phyloP scores from a whole-genome alignment of 768 basidiomycete species.

The Suillus subaureus region DNA sequence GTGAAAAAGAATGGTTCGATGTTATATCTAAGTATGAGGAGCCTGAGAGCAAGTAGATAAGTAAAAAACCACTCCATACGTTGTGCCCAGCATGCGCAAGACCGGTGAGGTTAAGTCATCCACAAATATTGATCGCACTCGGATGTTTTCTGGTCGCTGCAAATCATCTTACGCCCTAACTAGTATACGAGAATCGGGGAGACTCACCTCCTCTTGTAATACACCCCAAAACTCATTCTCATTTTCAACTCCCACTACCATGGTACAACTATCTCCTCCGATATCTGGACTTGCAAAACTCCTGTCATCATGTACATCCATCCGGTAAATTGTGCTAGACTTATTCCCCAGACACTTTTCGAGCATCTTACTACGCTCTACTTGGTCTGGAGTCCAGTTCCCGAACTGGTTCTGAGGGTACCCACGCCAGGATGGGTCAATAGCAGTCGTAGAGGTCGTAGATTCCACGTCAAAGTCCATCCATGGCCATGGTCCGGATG shows the following conservation, averaged over 20 bases:
- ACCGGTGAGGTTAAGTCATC: constrained; percentile 52
- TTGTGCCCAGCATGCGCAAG: constrained; percentile 58
- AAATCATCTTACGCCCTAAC: constrained; percentile 11
- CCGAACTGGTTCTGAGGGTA: constrained; percentile 34
- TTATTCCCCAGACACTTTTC: constrained; percentile 16
- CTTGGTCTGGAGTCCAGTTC: constrained; percentile 35
- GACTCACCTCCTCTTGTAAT: constrained; percentile 38
- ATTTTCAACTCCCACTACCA: constrained; percentile 14
- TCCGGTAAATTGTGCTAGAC: constrained; percentile 24
- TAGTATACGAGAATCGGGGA: not conserved
- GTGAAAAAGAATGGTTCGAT: constrained; percentile 70
- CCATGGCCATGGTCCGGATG: constrained; percentile 39
- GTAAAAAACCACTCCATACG: constrained; percentile 33
- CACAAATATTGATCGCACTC: constrained; percentile 53
- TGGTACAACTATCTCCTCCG: not conserved
- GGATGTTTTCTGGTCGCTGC: constrained; percentile 38
- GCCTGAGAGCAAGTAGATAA: not conserved
- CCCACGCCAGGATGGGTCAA: not conserved
- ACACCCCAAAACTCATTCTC: constrained; percentile 36
- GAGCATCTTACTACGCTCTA: constrained; percentile 34
- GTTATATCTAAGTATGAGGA: constrained; percentile 38
- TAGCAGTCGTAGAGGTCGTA: not conserved
- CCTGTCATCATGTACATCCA: constrained; percentile 22
- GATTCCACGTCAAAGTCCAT: constrained; percentile 14
- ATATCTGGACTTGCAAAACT: constrained; percentile 11